These are phyloP conservation scores for Phanerochaete sordida DNA, from an alignment of 768 basidiomycete genomes.

Conservation along the genomic window DNA sequence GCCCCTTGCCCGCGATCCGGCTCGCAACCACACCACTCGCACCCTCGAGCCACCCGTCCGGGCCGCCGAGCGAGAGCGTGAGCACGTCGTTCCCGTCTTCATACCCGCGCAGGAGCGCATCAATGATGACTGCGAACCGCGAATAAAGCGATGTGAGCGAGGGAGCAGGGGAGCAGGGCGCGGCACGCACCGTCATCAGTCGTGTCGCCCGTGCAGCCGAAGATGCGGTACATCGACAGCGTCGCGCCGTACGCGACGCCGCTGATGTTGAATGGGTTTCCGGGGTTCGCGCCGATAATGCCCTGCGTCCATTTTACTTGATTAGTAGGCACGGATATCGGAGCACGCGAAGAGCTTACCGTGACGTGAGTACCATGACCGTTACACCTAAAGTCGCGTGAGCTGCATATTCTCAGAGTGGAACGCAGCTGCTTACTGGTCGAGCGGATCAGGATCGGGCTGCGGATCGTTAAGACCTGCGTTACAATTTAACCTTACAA, in stretches of 20 bases:
- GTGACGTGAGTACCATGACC: conserved; percentile 52
- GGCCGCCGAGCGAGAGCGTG: conserved; percentile 57
- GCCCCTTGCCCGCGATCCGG: conserved; percentile 51
- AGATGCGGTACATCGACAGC: conserved; percentile 52
- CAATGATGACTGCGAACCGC: conserved; percentile 34
- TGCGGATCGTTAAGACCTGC: not conserved
- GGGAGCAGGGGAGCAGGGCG: too few species aligned
- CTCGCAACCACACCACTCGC: conserved; percentile 51
- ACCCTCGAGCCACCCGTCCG: conserved; percentile 59
- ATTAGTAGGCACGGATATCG: conserved; percentile 14
- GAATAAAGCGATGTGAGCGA: too few species aligned
- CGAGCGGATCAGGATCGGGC: not conserved
- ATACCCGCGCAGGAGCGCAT: conserved; percentile 46
- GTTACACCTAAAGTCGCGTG: not conserved
- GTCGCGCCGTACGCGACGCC: conserved; percentile 64
- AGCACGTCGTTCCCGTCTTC: conserved; percentile 57
- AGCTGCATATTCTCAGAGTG: not conserved
- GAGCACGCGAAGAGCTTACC: conserved; percentile 24
- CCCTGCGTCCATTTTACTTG: conserved; percentile 40
- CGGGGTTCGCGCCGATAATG: conserved; percentile 57
- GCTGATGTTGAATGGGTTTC: conserved; percentile 58
- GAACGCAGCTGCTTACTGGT: not conserved
- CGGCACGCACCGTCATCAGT: conserved; percentile 49
- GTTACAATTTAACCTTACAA: not conserved
- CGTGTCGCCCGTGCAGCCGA: conserved; percentile 51